Evolutionary conservation across 108 stramenopile genomes (phyloP), one percentile per base, ranked within the genome.

Genomic region (Bacterosira constricta): DNA sequence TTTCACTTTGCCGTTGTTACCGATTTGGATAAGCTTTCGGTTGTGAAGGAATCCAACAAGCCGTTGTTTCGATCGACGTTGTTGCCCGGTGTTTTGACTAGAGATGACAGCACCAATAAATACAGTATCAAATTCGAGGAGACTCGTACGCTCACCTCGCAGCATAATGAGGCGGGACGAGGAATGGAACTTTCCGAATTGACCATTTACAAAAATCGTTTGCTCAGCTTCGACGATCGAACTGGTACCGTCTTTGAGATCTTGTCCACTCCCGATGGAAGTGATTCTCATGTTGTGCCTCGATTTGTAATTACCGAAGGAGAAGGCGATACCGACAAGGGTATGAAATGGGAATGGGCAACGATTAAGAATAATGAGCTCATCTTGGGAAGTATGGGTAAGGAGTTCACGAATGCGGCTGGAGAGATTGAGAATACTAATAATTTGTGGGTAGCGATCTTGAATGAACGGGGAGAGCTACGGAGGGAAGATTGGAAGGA

Each of bases 221-320:
- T 98, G 8, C 67, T 96, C 62, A 89, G 94, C 36, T 92, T 96
- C 70, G 97, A 96, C 58, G 97, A 98, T 83, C 90, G 97, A 23
- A 97, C 96, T 0, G 97, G 97, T 12, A 94, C 91, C n/a, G 93
- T 98, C 29, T 98, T 96, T 89, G 97, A 98, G 80, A 85, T 97
- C 30, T 58, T 96, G 31, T 91, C 87, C 23, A 80, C 54, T 17
- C 42, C 67, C 13, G 78, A 89, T 31, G 91, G 86, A 29, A 69
- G 71, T 52, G 77, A 83, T 13, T 85, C 88, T 13, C 90, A 84
- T 56, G 87, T 87, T n/a, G 92, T 91, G 8, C 95, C 95, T n/a
- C 81, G 96, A 41, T 89, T 91, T 61, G 89, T 97, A 58, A 79
- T 96, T 45, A 91, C 93, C 29, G 97, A 97, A 85, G 97, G 97